These are phyloP conservation scores for Hyphopichia khmerensis DNA, from an alignment of 1,139 yeast species.

Conservation along the genomic window DNA sequence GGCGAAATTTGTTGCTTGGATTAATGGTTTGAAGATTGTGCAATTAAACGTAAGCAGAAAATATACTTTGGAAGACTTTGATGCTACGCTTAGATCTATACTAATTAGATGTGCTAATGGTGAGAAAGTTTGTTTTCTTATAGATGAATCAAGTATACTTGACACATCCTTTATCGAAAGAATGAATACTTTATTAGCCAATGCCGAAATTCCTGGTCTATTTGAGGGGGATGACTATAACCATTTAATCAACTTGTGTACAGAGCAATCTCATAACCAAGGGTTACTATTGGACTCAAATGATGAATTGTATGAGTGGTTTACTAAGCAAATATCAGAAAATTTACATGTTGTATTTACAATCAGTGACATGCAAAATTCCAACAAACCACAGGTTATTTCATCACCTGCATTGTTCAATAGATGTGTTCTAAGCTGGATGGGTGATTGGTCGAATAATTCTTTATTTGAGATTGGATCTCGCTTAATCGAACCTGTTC, in stretches of 20 bases:
- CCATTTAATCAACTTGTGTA: constrained; percentile 54
- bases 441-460: constrained; percentile 74
- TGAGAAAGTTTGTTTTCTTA: constrained; percentile 66
- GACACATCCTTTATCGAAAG: constrained; percentile 84
- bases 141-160: constrained; percentile 78
- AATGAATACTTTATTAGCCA: constrained; percentile 89
- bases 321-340: constrained; percentile 61
- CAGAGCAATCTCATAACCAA: constrained; percentile 56
- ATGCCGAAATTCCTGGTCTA: constrained; percentile 89
- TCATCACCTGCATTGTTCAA: constrained; percentile 91
- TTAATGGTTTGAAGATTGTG: constrained; percentile 68
- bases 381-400: constrained; percentile 40
- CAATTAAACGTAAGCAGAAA: constrained; percentile 59
- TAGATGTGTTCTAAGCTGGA: constrained; percentile 86
- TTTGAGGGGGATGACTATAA: constrained; percentile 75
- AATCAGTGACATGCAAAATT: constrained; percentile 54
- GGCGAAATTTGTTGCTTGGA: constrained; percentile 86
- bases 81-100: constrained; percentile 55
- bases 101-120: constrained; percentile 50
- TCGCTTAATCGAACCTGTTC: constrained; percentile 42
- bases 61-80: constrained; percentile 66
- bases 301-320: constrained; percentile 79
- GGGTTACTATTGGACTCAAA: constrained; percentile 66
- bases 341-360: constrained; percentile 86
- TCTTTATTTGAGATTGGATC: constrained; percentile 54